Base-by-base conservation (phyloP, 2,329 filamentous ascomycete species). In the Aquanectria penicillioides region DNA sequence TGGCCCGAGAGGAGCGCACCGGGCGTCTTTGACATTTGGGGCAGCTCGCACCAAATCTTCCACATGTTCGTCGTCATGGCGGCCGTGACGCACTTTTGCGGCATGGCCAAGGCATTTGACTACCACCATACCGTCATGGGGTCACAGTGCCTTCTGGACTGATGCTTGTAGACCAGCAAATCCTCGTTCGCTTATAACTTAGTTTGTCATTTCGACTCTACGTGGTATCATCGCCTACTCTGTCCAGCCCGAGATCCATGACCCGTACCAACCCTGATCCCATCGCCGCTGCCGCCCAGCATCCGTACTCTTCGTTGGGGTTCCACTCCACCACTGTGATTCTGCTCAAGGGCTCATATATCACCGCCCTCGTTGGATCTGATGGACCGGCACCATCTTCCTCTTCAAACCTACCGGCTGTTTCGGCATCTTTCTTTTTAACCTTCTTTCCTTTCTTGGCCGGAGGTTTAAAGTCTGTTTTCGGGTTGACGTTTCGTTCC, bases 21-120 rank as follows among this genome's bases (percentile, higher is more conserved):
- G 0, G 92, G 93, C 1, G 81, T 75, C 7, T 97, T 94, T 71
- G 95, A 99, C 76, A 91, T 97, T 48, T 91, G 91, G 86, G 94
- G 95, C 31, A 93, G 89, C 73, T 97, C 93, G 17, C 95, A 99
- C 76, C 95, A 99, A 78, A 90, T 99, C 64, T 99, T 99, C 75
- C 95, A 99, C 78, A 80, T 97, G 33, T 84, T 95, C 63, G 94
- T 99, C 23, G 81, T 98, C 13, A 75, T 93, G 60, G 95, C 95
- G 0, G 94, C 93, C 0, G 84, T 86, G 2, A 86, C 90, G 20
- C 95, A 99, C 80, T 80, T 98, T 59, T 88, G 88, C 49, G 94
- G 92, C 44, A 83, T 98, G 77, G 73, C 91, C 25, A 90, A 87
- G 75, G 94, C 94, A 4, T 97, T 97, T 77, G 92, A 97, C 76